Percentiles rank a stretch among this genome's conserved stretches.
phyloP scores from a whole-genome alignment of 129 eudicot genomes.

The Smallanthus sonchifolius region DNA sequence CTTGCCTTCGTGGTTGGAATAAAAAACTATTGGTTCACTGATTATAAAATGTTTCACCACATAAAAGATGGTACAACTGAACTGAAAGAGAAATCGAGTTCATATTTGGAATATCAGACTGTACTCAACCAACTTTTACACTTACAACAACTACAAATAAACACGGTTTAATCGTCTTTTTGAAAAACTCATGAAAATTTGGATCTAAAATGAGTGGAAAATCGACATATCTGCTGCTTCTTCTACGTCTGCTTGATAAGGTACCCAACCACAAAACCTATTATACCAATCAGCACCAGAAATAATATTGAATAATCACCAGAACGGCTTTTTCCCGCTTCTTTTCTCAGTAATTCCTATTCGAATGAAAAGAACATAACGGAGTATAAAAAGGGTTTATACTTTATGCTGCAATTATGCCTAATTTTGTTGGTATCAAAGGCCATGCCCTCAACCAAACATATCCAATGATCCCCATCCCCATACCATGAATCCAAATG shows the following conservation, averaged over 20 bases:
- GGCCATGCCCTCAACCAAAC: no score
- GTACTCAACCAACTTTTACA: slow-evolving; percentile 14
- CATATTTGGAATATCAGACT: slow-evolving; percentile 12
- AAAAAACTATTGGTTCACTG: no score
- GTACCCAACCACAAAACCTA: slow-evolving; percentile 68
- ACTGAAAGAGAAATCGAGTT: not conserved
- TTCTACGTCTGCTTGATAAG: slow-evolving; percentile 44
- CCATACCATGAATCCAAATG: no score
- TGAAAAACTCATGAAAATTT: slow-evolving; percentile 7
- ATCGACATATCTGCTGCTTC: slow-evolving; percentile 3
- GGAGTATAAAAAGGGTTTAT: no score
- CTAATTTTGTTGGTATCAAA: no score
- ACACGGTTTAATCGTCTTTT: slow-evolving; percentile 18
- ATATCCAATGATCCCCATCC: no score
- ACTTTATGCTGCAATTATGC: no score
- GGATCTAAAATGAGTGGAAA: slow-evolving; percentile 20
- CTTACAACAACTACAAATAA: slow-evolving; percentile 24
- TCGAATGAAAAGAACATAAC: not conserved
- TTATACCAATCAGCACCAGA: slow-evolving; percentile 51
- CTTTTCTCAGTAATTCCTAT: slow-evolving; percentile 68
- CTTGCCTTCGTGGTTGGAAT: no score
- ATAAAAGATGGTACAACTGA: not conserved
- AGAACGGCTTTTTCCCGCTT: slow-evolving; percentile 33
- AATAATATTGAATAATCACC: slow-evolving; percentile 48
- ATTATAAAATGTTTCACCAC: not conserved